Percentiles rank a stretch among this genome's conserved stretches.
phyloP scores from a whole-genome alignment of 805 yeast genomes.

The Cyberlindnera japonica region DNA sequence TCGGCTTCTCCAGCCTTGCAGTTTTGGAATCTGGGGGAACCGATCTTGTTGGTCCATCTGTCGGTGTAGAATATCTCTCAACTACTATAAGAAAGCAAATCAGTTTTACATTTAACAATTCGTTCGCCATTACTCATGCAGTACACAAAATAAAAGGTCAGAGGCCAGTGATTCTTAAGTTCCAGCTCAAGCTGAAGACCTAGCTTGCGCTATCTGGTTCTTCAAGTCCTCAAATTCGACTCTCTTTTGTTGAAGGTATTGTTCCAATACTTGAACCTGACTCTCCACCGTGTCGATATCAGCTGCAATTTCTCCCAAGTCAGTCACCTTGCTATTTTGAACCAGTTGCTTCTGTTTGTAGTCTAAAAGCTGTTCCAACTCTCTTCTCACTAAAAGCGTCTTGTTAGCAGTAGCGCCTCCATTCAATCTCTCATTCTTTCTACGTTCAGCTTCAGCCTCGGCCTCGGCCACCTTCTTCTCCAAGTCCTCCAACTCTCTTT shows the following conservation, averaged over 20 bases:
- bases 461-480: slow-evolving; percentile 63
- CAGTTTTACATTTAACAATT: too few species aligned
- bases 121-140: not conserved
- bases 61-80: too few species aligned
- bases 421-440: slow-evolving; percentile 31
- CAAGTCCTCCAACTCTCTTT: slow-evolving; percentile 71
- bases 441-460: slow-evolving; percentile 41
- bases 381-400: slow-evolving; percentile 45
- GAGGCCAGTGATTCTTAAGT: too few species aligned
- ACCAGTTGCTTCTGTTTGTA: slow-evolving; percentile 65
- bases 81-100: too few species aligned
- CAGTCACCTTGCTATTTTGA: slow-evolving; percentile 30
- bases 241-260: slow-evolving; percentile 59
- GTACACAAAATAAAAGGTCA: too few species aligned
- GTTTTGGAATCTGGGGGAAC: not conserved
- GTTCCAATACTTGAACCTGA: slow-evolving; percentile 72
- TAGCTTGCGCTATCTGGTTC: slow-evolving; percentile 34
- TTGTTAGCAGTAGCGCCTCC: slow-evolving; percentile 20
- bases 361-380: slow-evolving; percentile 76
- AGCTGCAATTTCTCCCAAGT: slow-evolving; percentile 50
- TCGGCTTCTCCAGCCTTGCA: not conserved
- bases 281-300: slow-evolving; percentile 69
- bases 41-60: too few species aligned
- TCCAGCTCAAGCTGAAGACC: not conserved
- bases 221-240: slow-evolving; percentile 52